Evolutionary conservation across 208 protist genomes (phyloP).

Genomic region (Angomonas desouzai): DNA sequence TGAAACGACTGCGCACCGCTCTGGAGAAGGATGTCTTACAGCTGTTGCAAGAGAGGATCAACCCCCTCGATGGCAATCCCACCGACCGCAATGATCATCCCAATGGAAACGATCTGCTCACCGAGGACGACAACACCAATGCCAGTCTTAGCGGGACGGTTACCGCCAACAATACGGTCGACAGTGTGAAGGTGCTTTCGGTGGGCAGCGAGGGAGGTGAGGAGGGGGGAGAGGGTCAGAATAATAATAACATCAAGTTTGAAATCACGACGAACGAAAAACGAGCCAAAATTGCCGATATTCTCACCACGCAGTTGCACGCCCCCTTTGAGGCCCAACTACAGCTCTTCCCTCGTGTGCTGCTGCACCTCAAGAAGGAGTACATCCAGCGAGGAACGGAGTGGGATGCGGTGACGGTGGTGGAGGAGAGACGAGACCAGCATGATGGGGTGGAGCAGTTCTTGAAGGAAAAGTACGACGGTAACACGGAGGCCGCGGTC

Average conservation of each 20-base stretch:
- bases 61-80: slow-evolving; percentile 9
- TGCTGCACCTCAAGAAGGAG: neutral
- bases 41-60: slow-evolving; percentile 17
- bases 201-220: slow-evolving; percentile 14
- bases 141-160: neutral
- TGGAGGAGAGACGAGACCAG: neutral
- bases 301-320: neutral
- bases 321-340: neutral
- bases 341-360: neutral
- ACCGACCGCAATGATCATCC: neutral
- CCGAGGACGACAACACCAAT: slow-evolving; percentile 2
- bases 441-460: neutral
- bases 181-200: neutral
- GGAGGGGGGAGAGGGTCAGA: slow-evolving; percentile 1
- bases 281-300: slow-evolving; percentile 3
- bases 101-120: neutral
- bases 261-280: slow-evolving; percentile 26
- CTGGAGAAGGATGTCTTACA: slow-evolving; percentile 18
- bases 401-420: slow-evolving; percentile 5
- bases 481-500: slow-evolving; percentile 3
- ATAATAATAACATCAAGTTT: slow-evolving; percentile 22
- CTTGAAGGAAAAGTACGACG: neutral
- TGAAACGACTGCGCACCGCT: neutral
- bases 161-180: neutral
- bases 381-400: neutral